phyloP scores from a whole-genome alignment of 805 yeast species.

The Starmerella floris region DNA sequence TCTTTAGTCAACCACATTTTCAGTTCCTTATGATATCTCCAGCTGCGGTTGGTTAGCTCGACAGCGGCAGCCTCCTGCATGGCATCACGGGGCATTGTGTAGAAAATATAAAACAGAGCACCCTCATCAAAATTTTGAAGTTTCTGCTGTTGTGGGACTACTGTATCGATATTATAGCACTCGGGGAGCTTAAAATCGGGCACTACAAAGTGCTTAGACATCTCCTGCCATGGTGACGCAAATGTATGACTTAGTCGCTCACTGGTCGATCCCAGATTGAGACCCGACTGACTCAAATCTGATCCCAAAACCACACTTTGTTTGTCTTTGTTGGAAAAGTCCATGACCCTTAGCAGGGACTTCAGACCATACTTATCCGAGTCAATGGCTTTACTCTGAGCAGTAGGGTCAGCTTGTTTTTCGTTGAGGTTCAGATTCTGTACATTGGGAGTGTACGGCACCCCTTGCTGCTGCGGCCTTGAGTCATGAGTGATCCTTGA shows the following conservation, averaged over 20 bases:
- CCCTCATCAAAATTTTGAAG: slow-evolving; percentile 60
- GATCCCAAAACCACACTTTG: slow-evolving; percentile 61
- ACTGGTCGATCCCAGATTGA: slow-evolving; percentile 37
- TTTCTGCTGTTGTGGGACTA: slow-evolving; percentile 35
- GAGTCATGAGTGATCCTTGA: not conserved
- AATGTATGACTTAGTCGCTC: slow-evolving; percentile 46
- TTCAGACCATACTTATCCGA: slow-evolving; percentile 55
- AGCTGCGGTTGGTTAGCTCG: slow-evolving; percentile 79
- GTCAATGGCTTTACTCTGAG: slow-evolving; percentile 24
- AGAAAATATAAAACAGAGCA: slow-evolving; percentile 83
- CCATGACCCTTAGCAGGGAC: slow-evolving; percentile 47
- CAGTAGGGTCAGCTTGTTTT: not conserved
- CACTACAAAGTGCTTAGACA: slow-evolving; percentile 78
- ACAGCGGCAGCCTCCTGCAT: slow-evolving; percentile 88
- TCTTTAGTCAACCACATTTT: slow-evolving; percentile 96
- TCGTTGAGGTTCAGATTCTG: slow-evolving; percentile 7
- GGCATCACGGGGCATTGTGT: slow-evolving; percentile 83
- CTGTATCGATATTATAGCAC: slow-evolving; percentile 35
- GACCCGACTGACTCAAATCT: slow-evolving; percentile 54
- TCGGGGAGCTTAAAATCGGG: slow-evolving; percentile 63
- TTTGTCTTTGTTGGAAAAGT: slow-evolving; percentile 49
- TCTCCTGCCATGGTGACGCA: slow-evolving; percentile 92
- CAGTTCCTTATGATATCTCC: slow-evolving; percentile 93
- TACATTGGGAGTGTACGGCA: slow-evolving; percentile 3
- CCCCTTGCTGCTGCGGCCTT: not conserved